These are phyloP conservation scores for Blastosporella zonata DNA, from an alignment of 1,284 basidiomycete genomes.

Conservation along the genomic window DNA sequence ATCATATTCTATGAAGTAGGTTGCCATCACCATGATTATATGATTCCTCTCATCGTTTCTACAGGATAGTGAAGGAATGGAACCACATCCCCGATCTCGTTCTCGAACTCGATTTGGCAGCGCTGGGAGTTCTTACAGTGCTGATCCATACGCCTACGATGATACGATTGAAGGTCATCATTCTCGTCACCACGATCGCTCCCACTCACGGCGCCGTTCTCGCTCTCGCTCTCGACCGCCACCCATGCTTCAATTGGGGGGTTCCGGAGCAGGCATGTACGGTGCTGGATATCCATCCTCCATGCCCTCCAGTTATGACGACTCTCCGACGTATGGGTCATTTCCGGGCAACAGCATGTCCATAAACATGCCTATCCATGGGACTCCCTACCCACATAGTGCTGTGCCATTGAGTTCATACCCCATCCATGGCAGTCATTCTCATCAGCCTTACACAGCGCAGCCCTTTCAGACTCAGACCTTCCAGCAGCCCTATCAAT, in stretches of 20 bases:
- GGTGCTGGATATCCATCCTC: slow-evolving; percentile 17
- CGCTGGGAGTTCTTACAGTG: slow-evolving; percentile 25
- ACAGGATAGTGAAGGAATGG: slow-evolving; percentile 33
- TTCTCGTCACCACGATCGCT: slow-evolving; percentile 27
- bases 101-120: slow-evolving; percentile 30
- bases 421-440: slow-evolving; percentile 5
- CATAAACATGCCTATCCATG: slow-evolving; percentile 24
- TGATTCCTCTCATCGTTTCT: neutral
- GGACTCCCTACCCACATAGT: slow-evolving; percentile 21
- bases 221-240: slow-evolving; percentile 24
- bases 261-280: slow-evolving; percentile 6
- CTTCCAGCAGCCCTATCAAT: slow-evolving; percentile 11
- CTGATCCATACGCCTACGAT: slow-evolving; percentile 38
- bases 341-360: slow-evolving; percentile 24
- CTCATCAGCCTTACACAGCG: slow-evolving; percentile 1
- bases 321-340: slow-evolving; percentile 24
- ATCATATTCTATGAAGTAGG: slow-evolving; percentile 45
- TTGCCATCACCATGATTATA: neutral
- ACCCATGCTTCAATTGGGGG: slow-evolving; percentile 13
- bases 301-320: slow-evolving; percentile 24
- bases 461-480: slow-evolving; percentile 19
- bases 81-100: slow-evolving; percentile 30
- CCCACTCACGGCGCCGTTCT: slow-evolving; percentile 28
- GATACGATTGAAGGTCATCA: slow-evolving; percentile 24
- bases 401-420: slow-evolving; percentile 22